phyloP scores from a whole-genome alignment of 108 stramenopile genomes.

The Craspedostauros australis region DNA sequence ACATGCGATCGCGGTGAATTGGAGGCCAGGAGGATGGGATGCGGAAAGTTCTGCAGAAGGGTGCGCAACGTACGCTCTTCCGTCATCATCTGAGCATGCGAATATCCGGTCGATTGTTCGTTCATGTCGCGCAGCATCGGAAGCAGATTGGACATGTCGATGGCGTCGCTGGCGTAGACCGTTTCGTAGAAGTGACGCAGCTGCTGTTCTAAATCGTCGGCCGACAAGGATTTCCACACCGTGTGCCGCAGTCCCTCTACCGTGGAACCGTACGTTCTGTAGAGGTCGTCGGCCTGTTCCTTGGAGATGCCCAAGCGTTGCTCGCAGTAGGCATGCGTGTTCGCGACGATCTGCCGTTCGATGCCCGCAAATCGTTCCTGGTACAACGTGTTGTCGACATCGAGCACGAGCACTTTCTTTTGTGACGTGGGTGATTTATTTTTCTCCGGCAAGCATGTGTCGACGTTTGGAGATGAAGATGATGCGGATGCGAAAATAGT shows the following conservation, averaged over 20 bases:
- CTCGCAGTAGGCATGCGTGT: conserved; percentile 55
- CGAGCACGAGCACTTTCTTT: conserved; percentile 48
- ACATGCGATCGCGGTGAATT: conserved; percentile 78
- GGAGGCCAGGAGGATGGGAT: conserved; percentile 59
- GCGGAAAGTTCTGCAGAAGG: conserved; percentile 12
- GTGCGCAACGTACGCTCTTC: conserved; percentile 9
- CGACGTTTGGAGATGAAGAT: too few species aligned
- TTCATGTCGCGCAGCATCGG: neutral
- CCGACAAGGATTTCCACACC: conserved; percentile 12
- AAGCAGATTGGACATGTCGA: conserved; percentile 50
- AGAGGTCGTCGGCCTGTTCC: conserved; percentile 54
- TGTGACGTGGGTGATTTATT: too few species aligned
- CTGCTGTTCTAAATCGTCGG: conserved; percentile 3
- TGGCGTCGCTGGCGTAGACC: conserved; percentile 55
- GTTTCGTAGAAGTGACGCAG: conserved; percentile 48
- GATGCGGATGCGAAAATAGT: too few species aligned
- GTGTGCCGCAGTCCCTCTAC: conserved; percentile 70
- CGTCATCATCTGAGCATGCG: conserved; percentile 26
- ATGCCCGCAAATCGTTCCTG: conserved; percentile 46
- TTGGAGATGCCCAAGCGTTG: conserved; percentile 45
- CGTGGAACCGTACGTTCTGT: conserved; percentile 67
- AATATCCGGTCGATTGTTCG: conserved; percentile 48
- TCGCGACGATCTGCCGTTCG: conserved; percentile 68
- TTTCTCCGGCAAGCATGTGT: too few species aligned
- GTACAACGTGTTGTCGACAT: conserved; percentile 86